Evolutionary conservation across 2,329 filamentous ascomycete genomes (phyloP).

Genomic region (Lasiodiplodia sp.): DNA sequence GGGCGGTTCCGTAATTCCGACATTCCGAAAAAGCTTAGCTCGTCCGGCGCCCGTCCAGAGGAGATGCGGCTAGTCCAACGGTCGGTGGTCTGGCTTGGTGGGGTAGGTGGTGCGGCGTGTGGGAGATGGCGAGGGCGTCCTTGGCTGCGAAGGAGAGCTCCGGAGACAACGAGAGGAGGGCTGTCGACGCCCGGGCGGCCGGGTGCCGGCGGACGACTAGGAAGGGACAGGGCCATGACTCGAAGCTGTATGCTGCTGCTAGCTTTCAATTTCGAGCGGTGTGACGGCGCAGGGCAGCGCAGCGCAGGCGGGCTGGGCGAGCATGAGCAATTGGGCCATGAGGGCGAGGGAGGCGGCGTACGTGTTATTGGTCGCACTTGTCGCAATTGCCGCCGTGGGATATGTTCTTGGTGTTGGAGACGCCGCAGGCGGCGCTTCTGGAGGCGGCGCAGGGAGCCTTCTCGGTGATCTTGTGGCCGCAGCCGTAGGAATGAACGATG

Average conservation of each 20-base stretch:
- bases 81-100: slow-evolving; percentile 2
- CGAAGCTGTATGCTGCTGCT: slow-evolving; percentile 13
- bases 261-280: slow-evolving; percentile 10
- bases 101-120: slow-evolving; percentile 8
- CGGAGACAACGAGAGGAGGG: neutral
- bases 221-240: slow-evolving; percentile 25
- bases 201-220: slow-evolving; percentile 5
- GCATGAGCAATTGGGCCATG: neutral
- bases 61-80: neutral
- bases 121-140: neutral
- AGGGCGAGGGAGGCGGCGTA: slow-evolving; percentile 33
- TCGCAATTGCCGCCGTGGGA: slow-evolving; percentile 55
- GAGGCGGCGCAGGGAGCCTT: slow-evolving; percentile 56
- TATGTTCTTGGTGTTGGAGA: slow-evolving; percentile 52
- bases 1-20: slow-evolving; percentile 19
- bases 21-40: slow-evolving; percentile 25
- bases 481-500: slow-evolving; percentile 56
- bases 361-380: slow-evolving; percentile 51
- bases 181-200: slow-evolving; percentile 2
- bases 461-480: slow-evolving; percentile 53
- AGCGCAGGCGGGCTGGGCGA: neutral
- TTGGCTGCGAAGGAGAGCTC: neutral
- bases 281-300: slow-evolving; percentile 7
- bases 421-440: slow-evolving; percentile 49
- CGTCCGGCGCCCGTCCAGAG: neutral